phyloP scores from a whole-genome alignment of 2,329 filamentous ascomycete species.

The Monosporascus sp. region DNA sequence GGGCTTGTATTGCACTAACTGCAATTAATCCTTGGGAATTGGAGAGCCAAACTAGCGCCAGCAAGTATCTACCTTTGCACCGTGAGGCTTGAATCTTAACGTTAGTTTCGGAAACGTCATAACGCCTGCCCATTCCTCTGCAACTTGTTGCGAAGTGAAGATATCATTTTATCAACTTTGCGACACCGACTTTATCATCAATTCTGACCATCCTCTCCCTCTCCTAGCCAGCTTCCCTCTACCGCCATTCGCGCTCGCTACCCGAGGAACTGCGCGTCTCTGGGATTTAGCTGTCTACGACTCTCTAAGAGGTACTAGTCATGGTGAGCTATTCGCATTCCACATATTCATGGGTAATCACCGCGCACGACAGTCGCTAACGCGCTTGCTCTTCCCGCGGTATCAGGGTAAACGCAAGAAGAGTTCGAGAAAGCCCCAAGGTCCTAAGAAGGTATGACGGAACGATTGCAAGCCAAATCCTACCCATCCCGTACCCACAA shows the following conservation, averaged over 20 bases:
- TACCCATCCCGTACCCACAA: not conserved
- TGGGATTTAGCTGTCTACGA: not conserved
- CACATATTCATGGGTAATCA: not conserved
- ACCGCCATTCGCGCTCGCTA: not conserved
- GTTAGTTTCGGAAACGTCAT: too few species aligned
- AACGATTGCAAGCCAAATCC: not conserved
- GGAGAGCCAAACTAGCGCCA: too few species aligned
- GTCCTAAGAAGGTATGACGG: conserved; percentile 68
- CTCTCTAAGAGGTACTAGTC: not conserved
- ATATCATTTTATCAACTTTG: too few species aligned
- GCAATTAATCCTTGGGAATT: too few species aligned
- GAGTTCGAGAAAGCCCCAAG: conserved; percentile 74
- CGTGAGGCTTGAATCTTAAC: too few species aligned
- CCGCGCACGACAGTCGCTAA: not conserved
- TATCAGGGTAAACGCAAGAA: conserved; percentile 86
- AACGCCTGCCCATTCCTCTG: too few species aligned
- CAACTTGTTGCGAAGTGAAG: too few species aligned
- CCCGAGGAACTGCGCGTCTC: not conserved
- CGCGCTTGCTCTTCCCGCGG: not conserved
- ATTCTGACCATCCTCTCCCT: too few species aligned
- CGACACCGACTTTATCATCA: too few species aligned
- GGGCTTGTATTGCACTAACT: too few species aligned
- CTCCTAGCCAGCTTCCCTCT: too few species aligned
- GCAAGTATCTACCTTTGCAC: too few species aligned
- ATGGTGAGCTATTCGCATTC: not conserved